phyloP scores from a whole-genome alignment of 805 yeast species.

The Candida insectalens region DNA sequence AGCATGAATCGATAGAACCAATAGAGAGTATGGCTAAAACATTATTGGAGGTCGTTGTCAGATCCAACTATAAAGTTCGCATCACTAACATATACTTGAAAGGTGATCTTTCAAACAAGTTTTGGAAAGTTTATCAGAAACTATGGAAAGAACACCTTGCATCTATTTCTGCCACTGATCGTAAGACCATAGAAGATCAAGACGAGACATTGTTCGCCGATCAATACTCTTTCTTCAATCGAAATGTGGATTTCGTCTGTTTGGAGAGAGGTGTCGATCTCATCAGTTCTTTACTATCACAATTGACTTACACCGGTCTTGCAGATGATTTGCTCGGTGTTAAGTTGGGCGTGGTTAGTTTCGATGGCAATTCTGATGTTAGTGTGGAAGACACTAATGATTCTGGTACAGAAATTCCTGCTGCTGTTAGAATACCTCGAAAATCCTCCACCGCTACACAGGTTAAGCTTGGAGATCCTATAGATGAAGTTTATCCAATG shows the following conservation, averaged over 20 bases:
- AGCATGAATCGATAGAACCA: conserved; percentile 33
- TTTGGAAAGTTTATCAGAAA: conserved; percentile 33
- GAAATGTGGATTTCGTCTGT: conserved; percentile 62
- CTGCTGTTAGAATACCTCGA: neutral
- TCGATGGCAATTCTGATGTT: neutral
- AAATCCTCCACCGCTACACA: conserved; percentile 4
- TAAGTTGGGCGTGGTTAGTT: conserved; percentile 25
- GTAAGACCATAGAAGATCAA: conserved; percentile 21
- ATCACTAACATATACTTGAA: conserved; percentile 48
- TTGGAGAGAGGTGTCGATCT: conserved; percentile 73
- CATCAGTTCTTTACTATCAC: conserved; percentile 61
- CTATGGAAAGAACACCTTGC: conserved; percentile 20
- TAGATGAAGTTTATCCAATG: conserved; percentile 40
- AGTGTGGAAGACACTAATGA: neutral
- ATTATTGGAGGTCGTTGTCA: conserved; percentile 33
- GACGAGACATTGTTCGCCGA: conserved; percentile 26
- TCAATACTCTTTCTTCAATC: conserved; percentile 23
- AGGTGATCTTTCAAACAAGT: conserved; percentile 45
- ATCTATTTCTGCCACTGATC: conserved; percentile 24
- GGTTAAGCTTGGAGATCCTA: conserved; percentile 18
- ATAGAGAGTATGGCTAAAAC: conserved; percentile 39
- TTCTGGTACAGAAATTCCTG: neutral
- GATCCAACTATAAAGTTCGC: conserved; percentile 32
- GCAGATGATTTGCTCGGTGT: conserved; percentile 62
- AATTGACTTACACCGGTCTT: conserved; percentile 74